Evolutionary conservation across 2,329 filamentous ascomycete genomes (phyloP).

Genomic region (Hymenoscyphus fraxineus): DNA sequence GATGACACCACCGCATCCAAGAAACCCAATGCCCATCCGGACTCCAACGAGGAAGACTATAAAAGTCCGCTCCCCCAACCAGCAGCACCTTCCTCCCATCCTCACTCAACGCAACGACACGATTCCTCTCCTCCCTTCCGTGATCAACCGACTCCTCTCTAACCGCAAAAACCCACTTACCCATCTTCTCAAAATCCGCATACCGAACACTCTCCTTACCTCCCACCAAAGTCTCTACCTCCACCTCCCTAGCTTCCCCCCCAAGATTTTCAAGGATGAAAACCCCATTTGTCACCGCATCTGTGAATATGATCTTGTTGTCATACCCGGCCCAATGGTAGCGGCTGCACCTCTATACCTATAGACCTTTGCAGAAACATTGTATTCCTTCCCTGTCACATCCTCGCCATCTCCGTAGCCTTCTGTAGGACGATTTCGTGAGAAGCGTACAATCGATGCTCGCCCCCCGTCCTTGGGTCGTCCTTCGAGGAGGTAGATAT

Average conservation of each 20-base stretch:
- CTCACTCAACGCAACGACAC: conserved; percentile 32
- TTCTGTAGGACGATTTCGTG: too few species aligned
- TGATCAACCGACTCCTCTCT: conserved; percentile 46
- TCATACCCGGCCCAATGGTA: conserved; percentile 36
- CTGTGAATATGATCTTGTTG: conserved; percentile 43
- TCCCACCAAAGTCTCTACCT: conserved; percentile 35
- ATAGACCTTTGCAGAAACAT: conserved; percentile 45
- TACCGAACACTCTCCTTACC: conserved; percentile 39
- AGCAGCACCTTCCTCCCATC: conserved; percentile 38
- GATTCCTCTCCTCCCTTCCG: conserved; percentile 29
- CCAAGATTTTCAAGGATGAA: conserved; percentile 38
- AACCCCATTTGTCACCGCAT: conserved; percentile 41
- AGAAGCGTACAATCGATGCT: too few species aligned
- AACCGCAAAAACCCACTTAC: conserved; percentile 46
- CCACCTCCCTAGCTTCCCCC: conserved; percentile 30
- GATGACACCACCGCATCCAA: conserved; percentile 55
- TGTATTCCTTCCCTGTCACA: conserved; percentile 33
- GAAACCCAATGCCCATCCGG: conserved; percentile 43
- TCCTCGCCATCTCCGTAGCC: too few species aligned
- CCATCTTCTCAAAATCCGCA: conserved; percentile 44
- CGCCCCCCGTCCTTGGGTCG: too few species aligned
- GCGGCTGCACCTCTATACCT: conserved; percentile 51
- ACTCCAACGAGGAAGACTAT: conserved; percentile 48
- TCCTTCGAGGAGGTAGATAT: too few species aligned
- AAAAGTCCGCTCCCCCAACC: conserved; percentile 48